Percentiles rank a stretch among this genome's conserved stretches.
These are phyloP conservation scores for Amanita phalloides DNA, from an alignment of 768 basidiomycete species.

Conservation along the genomic window DNA sequence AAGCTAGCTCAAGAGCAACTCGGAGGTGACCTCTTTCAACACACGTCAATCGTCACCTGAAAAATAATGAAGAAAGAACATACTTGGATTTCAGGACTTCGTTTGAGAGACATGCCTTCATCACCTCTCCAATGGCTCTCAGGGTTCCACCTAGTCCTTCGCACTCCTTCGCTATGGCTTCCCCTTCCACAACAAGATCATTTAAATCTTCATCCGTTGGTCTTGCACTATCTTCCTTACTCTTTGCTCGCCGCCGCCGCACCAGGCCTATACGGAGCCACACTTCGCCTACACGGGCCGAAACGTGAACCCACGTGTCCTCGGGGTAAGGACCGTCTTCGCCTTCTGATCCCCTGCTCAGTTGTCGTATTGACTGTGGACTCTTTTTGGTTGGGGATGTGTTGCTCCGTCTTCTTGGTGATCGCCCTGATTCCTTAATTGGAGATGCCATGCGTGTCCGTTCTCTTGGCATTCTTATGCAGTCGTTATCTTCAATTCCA, in stretches of 20 bases:
- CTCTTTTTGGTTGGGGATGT: not conserved
- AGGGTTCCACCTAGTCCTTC: conserved; percentile 42
- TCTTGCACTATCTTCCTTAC: not conserved
- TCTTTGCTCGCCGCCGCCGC: conserved; percentile 5
- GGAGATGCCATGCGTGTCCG: not conserved
- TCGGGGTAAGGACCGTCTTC: conserved; percentile 16
- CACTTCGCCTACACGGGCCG: conserved; percentile 22
- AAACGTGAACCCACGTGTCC: conserved; percentile 22
- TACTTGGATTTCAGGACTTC: conserved; percentile 60
- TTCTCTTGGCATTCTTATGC: not conserved
- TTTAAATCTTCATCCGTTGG: conserved; percentile 15
- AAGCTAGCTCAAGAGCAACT: conserved; percentile 46
- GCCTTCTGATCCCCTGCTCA: not conserved
- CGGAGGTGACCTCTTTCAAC: conserved; percentile 43
- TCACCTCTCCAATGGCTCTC: conserved; percentile 40
- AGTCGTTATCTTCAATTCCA: not conserved
- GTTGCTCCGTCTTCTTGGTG: not conserved
- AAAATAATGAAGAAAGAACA: conserved; percentile 13
- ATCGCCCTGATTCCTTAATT: not conserved
- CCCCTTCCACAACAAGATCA: conserved; percentile 19
- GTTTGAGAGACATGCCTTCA: conserved; percentile 39
- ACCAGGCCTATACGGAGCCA: conserved; percentile 21
- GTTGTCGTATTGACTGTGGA: not conserved
- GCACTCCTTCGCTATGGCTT: conserved; percentile 32
- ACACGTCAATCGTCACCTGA: not conserved